Evolutionary conservation across 164 flowering plant species (phyloP).

Genomic region (Annona cherimola): DNA sequence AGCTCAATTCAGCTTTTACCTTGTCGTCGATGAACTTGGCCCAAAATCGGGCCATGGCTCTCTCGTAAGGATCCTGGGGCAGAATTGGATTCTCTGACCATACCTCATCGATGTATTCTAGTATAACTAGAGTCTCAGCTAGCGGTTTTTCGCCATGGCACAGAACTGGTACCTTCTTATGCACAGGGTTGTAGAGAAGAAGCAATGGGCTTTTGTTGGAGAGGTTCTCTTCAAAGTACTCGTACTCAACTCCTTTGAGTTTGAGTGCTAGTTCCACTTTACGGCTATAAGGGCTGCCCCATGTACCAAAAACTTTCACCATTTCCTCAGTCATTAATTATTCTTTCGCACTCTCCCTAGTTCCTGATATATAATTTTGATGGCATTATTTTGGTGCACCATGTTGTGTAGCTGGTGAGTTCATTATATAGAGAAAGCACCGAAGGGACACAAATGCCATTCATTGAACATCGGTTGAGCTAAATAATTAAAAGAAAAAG

Average conservation of each 20-base stretch:
- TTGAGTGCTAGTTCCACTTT: slow-evolving; percentile 23
- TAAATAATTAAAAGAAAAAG: too few relatives aligned
- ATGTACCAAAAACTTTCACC: slow-evolving; percentile 20
- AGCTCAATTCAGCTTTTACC: slow-evolving; percentile 1
- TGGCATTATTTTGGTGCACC: too few relatives aligned
- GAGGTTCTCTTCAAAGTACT: slow-evolving; percentile 22
- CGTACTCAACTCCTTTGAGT: slow-evolving; percentile 25
- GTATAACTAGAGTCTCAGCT: slow-evolving; percentile 21
- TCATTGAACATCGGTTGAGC: too few relatives aligned
- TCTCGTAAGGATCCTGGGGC: slow-evolving; percentile 17
- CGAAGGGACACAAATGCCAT: too few relatives aligned
- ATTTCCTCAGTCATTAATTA: too few relatives aligned
- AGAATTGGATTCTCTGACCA: slow-evolving; percentile 18
- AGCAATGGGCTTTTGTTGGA: slow-evolving; percentile 20
- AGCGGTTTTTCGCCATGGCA: slow-evolving; percentile 15
- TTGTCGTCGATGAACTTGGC: slow-evolving; percentile 18
- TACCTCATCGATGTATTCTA: slow-evolving; percentile 23
- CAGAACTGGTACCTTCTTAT: slow-evolving; percentile 27
- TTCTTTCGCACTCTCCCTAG: too few relatives aligned
- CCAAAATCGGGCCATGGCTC: slow-evolving; percentile 22
- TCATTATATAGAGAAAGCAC: too few relatives aligned
- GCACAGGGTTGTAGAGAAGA: slow-evolving; percentile 19
- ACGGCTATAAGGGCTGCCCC: slow-evolving; percentile 27
- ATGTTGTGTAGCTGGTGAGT: too few relatives aligned
- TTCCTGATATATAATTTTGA: too few relatives aligned